Base-by-base conservation (phyloP, 495 filamentous ascomycete genomes). In the Chaetomidium leptoderma region DNA sequence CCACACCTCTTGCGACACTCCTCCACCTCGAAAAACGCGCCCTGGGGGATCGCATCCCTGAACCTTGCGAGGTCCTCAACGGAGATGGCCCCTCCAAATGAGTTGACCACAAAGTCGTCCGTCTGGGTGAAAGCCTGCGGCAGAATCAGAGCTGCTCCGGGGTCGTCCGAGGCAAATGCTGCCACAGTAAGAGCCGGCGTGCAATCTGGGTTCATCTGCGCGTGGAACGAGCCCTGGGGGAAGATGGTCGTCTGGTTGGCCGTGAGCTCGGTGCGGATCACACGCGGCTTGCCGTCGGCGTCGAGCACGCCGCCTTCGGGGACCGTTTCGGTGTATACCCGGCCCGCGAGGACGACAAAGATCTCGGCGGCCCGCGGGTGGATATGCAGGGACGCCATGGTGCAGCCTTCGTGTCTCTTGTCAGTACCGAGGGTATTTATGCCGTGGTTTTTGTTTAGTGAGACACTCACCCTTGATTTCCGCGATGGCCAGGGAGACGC, bases 161-260 rank as follows among this genome's bases (percentile, higher is more conserved):
- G 45, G n/a, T 48, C 45, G 6, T 48, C 45, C 2, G 45, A 48
- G 8, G 27, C 14, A 11, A 48, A 48, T 0, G 45, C 45, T 3
- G 45, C 45, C 5, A 48, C 29, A 4, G 29, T 24, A 0, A 48
- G 10, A 2, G 45, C 45, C 6, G 45, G 45, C 16, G 45, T 48
- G 45, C 45, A 48, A 8, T 48, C 45, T 16, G 45, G 45, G 45
- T 48, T 48, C 27, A 32, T 19, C 45, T 48, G 45, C 5, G 45
- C 45, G 45, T 48, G 45, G 16, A 48, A 48, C 1, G 45, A 48
- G 6, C 45, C 45, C 29, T 26, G 19, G 13, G 45, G 45, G 45
- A 48, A 48, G 45, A 48, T 48, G 26, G 45, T 48, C 7, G 45
- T 48, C 45, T 48, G 45, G 27, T 48, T 48, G 26, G 45, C 45